These are phyloP conservation scores for Colletotrichum graminicola DNA, from an alignment of 2,329 filamentous ascomycete species.

Conservation along the genomic window DNA sequence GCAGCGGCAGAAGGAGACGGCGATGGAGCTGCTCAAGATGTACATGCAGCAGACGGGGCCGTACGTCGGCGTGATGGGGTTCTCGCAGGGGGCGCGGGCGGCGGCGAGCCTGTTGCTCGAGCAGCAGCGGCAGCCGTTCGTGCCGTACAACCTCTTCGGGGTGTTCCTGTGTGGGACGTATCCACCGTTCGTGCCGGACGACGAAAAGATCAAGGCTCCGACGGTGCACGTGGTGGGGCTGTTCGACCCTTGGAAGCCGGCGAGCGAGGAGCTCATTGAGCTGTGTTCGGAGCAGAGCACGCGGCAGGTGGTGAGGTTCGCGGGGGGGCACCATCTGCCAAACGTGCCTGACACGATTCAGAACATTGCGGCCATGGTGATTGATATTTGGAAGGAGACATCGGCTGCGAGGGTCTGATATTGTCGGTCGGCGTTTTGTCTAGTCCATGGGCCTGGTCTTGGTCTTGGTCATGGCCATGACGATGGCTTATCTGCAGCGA, in stretches of 20 bases:
- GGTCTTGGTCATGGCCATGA: not conserved
- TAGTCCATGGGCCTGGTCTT: too few relatives aligned
- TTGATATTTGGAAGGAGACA: slow-evolving; percentile 27
- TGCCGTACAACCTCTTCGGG: slow-evolving; percentile 21
- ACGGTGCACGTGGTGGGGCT: slow-evolving; percentile 35
- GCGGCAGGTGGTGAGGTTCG: slow-evolving; percentile 27
- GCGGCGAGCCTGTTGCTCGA: slow-evolving; percentile 34
- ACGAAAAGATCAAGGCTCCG: slow-evolving; percentile 26
- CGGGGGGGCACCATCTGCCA: slow-evolving; percentile 32
- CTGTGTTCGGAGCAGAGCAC: slow-evolving; percentile 23
- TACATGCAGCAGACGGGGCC: slow-evolving; percentile 37
- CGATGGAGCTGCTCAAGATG: slow-evolving; percentile 28
- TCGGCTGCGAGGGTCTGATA: slow-evolving; percentile 2
- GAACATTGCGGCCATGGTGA: slow-evolving; percentile 23
- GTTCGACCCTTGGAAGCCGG: slow-evolving; percentile 25
- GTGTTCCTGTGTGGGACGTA: slow-evolving; percentile 38
- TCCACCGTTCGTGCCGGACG: slow-evolving; percentile 29
- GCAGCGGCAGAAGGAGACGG: slow-evolving; percentile 30
- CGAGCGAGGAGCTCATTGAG: slow-evolving; percentile 31
- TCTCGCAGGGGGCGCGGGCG: slow-evolving; percentile 35
- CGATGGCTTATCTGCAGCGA: not conserved
- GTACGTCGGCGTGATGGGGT: slow-evolving; percentile 32
- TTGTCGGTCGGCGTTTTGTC: not conserved
- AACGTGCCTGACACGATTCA: slow-evolving; percentile 31
- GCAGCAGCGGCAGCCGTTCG: slow-evolving; percentile 36